Evolutionary conservation across 2,329 filamentous ascomycete genomes (phyloP), one percentile per base, ranked within the genome.

Genomic region (Xylaria digitata): DNA sequence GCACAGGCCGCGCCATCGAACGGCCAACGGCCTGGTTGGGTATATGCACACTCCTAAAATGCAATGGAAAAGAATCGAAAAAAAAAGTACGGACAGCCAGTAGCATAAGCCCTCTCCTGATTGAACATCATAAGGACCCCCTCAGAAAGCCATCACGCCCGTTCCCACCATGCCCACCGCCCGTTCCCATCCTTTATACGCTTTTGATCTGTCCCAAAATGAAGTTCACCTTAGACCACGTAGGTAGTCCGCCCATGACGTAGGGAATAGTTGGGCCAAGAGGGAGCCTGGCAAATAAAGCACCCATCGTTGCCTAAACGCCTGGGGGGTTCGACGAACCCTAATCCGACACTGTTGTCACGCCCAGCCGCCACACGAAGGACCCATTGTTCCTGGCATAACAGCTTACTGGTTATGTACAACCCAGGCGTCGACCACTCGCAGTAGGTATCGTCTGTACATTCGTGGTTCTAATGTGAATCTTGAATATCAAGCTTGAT

Each of bases 21-120:
- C 54, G 43, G 32, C 55, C 49, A 50, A 65, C 55, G 45, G 59
- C 63, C 59, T 53, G 53, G 32, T 55, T 56, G 63, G 66, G 64
- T 71, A 67, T 71, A 71, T 71, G 67, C 66, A 65, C 64, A 69
- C 67, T 69, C 66, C 48, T 59, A 34, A 67, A 63, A 60, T 57
- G 57, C 61, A 55, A 49, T 17, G 49, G 32, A 59, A 60, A 69
- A 67, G 49, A 61, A 65, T 57, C 23, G 59, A 50, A 58, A 46
- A 26, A 26, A 54, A 54, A 46, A 37, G 61, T 23, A 26, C 54
- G 40, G 37, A 61, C 55, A 67, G 45, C 43, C 40, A 60, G 62
- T 50, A 49, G 37, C 63, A 48, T 26, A 40, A 55, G 50, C 61
- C 40, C 58, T 54, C 58, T 52, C 67, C 54, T 56, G 6, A 37